These are phyloP conservation scores for Sporothrix phasma DNA, from an alignment of 2,329 filamentous ascomycete genomes.

Conservation along the genomic window DNA sequence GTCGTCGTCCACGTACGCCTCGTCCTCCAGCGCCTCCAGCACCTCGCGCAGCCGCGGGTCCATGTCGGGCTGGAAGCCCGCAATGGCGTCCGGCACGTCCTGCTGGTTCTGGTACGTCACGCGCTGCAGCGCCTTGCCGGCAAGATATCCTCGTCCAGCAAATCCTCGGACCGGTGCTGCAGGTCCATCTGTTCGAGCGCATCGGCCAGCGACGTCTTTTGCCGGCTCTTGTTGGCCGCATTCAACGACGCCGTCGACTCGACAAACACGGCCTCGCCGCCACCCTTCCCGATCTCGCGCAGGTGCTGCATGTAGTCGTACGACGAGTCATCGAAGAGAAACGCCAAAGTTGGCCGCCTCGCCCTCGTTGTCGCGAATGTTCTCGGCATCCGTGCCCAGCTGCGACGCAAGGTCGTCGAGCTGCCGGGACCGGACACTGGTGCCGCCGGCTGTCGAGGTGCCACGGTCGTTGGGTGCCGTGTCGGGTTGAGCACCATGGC, in stretches of 20 bases:
- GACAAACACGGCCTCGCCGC: conserved; percentile 72
- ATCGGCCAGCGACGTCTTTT: conserved; percentile 73
- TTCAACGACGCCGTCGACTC: conserved; percentile 54
- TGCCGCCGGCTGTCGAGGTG: not conserved
- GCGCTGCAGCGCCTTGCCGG: conserved; percentile 68
- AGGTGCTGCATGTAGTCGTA: conserved; percentile 99
- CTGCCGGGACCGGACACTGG: conserved; percentile 43
- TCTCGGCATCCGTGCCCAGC: conserved; percentile 55
- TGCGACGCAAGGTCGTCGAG: conserved; percentile 68
- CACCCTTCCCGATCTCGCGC: conserved; percentile 69
- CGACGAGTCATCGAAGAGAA: conserved; percentile 85
- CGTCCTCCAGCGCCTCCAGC: conserved; percentile 87
- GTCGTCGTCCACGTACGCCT: conserved; percentile 84
- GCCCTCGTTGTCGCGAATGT: conserved; percentile 79
- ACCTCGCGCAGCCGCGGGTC: conserved; percentile 85
- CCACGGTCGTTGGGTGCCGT: conserved; percentile 32
- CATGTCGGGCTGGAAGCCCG: conserved; percentile 96
- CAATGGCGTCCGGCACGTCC: conserved; percentile 79
- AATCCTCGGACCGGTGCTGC: conserved; percentile 41
- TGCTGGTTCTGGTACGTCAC: conserved; percentile 87
- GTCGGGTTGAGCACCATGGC: conserved; percentile 80
- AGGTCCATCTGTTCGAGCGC: conserved; percentile 57
- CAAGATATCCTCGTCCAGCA: conserved; percentile 65
- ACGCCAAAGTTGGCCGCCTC: conserved; percentile 91
- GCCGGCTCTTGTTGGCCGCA: conserved; percentile 67